phyloP scores from a whole-genome alignment of 1,284 basidiomycete genomes.

The Leccinum angustisporum region DNA sequence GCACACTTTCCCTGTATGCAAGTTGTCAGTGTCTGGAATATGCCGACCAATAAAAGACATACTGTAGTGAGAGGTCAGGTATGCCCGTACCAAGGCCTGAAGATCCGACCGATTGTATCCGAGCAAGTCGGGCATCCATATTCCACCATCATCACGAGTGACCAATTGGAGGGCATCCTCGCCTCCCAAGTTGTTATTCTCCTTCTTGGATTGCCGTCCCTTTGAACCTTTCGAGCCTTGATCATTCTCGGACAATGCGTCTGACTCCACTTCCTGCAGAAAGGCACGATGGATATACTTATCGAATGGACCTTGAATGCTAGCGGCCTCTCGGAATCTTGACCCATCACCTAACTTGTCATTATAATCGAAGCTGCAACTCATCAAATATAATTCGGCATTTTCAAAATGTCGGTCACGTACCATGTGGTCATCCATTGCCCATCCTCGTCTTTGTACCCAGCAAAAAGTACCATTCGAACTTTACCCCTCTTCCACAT shows the following conservation, averaged over 20 bases:
- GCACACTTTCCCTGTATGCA: not conserved
- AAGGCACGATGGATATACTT: not conserved
- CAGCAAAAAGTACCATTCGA: not conserved
- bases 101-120: not conserved
- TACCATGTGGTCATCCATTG: not conserved
- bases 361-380: not conserved
- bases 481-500: not conserved
- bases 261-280: not conserved
- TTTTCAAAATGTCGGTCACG: not conserved
- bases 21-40: not conserved
- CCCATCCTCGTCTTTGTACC: not conserved
- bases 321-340: not conserved
- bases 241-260: not conserved
- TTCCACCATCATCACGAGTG: not conserved
- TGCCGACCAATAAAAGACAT: not conserved
- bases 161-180: not conserved
- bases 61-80: not conserved
- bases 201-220: not conserved
- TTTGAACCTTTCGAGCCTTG: not conserved
- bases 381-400: not conserved
- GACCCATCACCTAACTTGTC: not conserved
- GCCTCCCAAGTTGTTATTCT: not conserved
- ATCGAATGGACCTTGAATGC: not conserved
- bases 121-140: not conserved
- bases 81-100: not conserved